Base-by-base conservation (phyloP, 148 eudicot species). In the Camellia lanceoleosa region DNA sequence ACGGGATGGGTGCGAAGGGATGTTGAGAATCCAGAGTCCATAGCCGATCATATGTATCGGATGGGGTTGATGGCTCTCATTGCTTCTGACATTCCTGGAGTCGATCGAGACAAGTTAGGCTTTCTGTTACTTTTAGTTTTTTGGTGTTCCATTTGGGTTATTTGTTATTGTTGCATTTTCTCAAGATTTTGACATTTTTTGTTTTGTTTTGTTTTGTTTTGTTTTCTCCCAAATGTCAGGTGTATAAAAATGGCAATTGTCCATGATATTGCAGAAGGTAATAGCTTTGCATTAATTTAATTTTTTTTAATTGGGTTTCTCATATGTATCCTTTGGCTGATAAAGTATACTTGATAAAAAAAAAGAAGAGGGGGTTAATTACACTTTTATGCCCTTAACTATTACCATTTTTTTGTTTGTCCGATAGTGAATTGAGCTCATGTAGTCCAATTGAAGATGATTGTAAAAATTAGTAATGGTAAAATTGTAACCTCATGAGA, bases 211-310 rank as follows among this genome's bases (percentile, higher is more conserved):
- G 5, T n/a, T 64, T 49, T 19, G 3, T 75, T 11, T 62, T 2
- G 23, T 23, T 73, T 63, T 76, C 19, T 61, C 54, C 38, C 5
- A 43, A 58, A 51, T 75, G 84, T 73, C 86, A 95, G 97, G 94
- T 95, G 97, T 77, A 82, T 95, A 76, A 95, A 95, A 85, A 95
- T 95, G 94, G 97, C 97, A 6, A 90, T 95, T 87, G 95, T 95
- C 49, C 99, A 95, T 79, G 99, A 95, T 80, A 89, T 95, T 77
- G 99, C 99, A 10, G 99, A 93, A 92, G 99, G 99, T 95, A 76
- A 78, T 81, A 7, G 52, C 16, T 19, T 30, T 30, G 38, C 38
- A 0, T 9, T 46, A 3, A 38, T 73, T 41, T 62, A 3, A 5
- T 4, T 80, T 62, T 72, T 42, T n/a, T 43, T 15, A 23, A 20